phyloP scores from a whole-genome alignment of 805 yeast genomes.

The Middelhovenomyces tepae region DNA sequence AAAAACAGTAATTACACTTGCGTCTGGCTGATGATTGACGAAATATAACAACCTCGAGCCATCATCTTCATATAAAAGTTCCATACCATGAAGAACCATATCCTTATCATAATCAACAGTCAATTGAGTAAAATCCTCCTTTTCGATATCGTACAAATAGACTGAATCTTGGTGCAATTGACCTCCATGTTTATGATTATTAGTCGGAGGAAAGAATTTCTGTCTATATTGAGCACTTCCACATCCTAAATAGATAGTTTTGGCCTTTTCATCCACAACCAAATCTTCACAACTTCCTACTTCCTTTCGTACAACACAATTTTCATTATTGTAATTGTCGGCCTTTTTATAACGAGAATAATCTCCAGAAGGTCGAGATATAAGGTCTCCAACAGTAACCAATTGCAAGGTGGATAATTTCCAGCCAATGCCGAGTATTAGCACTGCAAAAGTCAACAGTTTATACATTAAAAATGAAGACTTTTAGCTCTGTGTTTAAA shows the following conservation, averaged over 20 bases:
- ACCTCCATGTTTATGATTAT: conserved; percentile 2
- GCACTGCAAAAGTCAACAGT: no score
- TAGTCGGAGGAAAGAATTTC: conserved; percentile 5
- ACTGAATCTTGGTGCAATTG: conserved; percentile 3
- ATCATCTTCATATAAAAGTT: background rate
- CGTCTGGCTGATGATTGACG: conserved; percentile 8
- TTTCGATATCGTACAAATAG: conserved; percentile 3
- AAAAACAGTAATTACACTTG: conserved; percentile 4
- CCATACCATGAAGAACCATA: conserved; percentile 6
- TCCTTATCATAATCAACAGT: conserved; percentile 4
- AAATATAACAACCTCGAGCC: conserved; percentile 1
- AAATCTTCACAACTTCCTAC: conserved; percentile 6
- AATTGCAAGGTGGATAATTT: no score
- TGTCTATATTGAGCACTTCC: conserved; percentile 5
- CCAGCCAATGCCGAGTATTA: no score
- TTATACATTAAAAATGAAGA: no score
- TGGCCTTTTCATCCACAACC: conserved; percentile 4
- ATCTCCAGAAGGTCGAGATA: no score
- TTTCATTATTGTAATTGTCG: conserved; percentile 2
- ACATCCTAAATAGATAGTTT: conserved; percentile 5
- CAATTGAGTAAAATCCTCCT: conserved; percentile 2
- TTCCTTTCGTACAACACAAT: conserved; percentile 2
- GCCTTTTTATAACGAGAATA: no score
- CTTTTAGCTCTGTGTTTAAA: no score
- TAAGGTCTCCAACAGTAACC: no score